Evolutionary conservation across 2,329 filamentous ascomycete species (phyloP), one percentile per base, ranked within the genome.

Genomic region (Drechmeria coniospora): DNA sequence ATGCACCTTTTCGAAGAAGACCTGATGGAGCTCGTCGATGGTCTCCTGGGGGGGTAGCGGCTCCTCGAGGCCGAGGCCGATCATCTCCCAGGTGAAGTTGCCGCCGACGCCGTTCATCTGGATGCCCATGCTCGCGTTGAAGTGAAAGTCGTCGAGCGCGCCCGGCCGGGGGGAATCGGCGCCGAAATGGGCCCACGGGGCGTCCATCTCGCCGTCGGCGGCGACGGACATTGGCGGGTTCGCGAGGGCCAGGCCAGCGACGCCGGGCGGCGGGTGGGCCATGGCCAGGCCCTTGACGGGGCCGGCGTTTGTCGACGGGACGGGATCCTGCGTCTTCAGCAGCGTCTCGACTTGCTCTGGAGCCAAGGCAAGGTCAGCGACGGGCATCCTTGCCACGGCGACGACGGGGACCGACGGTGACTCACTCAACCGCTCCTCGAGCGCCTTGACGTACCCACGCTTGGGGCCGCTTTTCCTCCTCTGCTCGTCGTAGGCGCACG

Each of bases 391-490:
- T 21, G 7, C 2, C 23, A 15, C 13, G 15, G 10, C 11, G 13
- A n/a, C 4, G 10, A 28, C 14, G 14, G 27, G 13, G 21, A 13
- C 28, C 21, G n/a, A 15, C 16, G 22, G n/a, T n/a, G n/a, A 26
- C 79, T 59, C 65, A 92, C 84, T 86, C 46, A 98, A 58, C 50
- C 90, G 72, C 50, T 92, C 86, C 54, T 95, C 90, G 41, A 95
- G 57, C 33, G 84, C 78, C 61, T 93, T 93, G 35, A 93, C 86
- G 49, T 94, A 93, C 42, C 86, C 86, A 48, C 86, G 69, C 61
- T 93, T 93, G 3, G 86, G 86, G 3, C 86, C 86, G 50, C 84
- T 92, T 69, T 93, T 93, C 57, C 83, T 81, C 49, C 86, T 72
- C 42, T 87, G 78, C 57, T 93, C 84, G 47, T 93, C 84, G 48